Percentiles rank a stretch among this genome's conserved stretches.
These are phyloP conservation scores for Canariomyces notabilis DNA, from an alignment of 2,329 filamentous ascomycete genomes.

Conservation along the genomic window DNA sequence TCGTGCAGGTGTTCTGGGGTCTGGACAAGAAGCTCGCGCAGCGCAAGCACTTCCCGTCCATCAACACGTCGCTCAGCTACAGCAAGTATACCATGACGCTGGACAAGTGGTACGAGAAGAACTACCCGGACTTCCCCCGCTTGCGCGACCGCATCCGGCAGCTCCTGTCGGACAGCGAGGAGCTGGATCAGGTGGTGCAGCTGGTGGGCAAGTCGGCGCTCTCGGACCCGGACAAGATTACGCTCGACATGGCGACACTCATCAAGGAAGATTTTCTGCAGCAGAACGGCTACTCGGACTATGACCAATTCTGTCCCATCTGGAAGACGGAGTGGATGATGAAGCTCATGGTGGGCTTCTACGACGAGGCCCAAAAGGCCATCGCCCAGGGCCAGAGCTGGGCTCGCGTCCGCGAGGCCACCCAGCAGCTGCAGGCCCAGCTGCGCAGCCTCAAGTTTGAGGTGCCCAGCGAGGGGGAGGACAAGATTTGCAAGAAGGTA, in stretches of 20 bases:
- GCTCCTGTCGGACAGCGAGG: slow-evolving; percentile 89
- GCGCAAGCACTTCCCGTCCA: slow-evolving; percentile 97
- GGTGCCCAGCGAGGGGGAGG: slow-evolving; percentile 78
- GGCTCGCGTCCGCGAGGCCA: slow-evolving; percentile 88
- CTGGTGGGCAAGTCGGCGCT: slow-evolving; percentile 95
- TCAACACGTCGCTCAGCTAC: slow-evolving; percentile 93
- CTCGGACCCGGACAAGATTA: slow-evolving; percentile 97
- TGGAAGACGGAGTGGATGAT: slow-evolving; percentile 99
- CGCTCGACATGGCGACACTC: slow-evolving; percentile 81
- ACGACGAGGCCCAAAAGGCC: slow-evolving; percentile 95
- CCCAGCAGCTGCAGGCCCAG: slow-evolving; percentile 76
- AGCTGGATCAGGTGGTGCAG: slow-evolving; percentile 97
- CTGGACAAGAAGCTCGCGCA: slow-evolving; percentile 99
- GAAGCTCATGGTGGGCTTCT: slow-evolving; percentile 98
- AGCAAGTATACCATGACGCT: slow-evolving; percentile 89
- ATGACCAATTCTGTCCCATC: slow-evolving; percentile 97
- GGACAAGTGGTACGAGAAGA: slow-evolving; percentile 90
- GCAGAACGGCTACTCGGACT: slow-evolving; percentile 98
- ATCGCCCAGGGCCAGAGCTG: slow-evolving; percentile 86
- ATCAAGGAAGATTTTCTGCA: slow-evolving; percentile 99
- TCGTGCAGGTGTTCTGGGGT: slow-evolving; percentile 99
- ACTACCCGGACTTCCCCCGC: slow-evolving; percentile 89
- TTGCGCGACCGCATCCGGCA: slow-evolving; percentile 91
- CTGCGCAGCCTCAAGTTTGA: slow-evolving; percentile 97
- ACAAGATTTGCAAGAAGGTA: slow-evolving; percentile 78